Conservation (phyloP, 768 basidiomycete species). For the Russula dissimulans region DNA sequence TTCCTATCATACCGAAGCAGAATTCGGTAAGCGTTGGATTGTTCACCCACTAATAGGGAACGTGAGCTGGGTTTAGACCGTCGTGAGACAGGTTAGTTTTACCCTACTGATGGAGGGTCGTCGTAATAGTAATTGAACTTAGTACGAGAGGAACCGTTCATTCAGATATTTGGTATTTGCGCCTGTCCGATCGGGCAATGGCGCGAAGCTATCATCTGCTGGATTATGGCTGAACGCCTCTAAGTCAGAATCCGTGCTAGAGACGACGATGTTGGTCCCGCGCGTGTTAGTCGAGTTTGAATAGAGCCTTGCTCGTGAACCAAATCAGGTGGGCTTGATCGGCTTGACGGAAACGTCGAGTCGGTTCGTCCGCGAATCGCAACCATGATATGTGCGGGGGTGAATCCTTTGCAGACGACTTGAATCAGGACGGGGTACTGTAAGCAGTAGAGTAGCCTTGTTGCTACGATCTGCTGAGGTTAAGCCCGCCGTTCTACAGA, state of each 20-base stretch:
- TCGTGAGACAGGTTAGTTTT: slow-evolving; percentile 83
- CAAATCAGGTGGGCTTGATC: too few relatives aligned
- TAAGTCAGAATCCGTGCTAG: slow-evolving; percentile 76
- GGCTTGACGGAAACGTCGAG: too few relatives aligned
- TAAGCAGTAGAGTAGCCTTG: too few relatives aligned
- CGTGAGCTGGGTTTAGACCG: slow-evolving; percentile 76
- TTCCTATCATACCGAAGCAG: slow-evolving; percentile 76
- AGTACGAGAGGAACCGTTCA: slow-evolving; percentile 78
- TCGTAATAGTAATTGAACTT: slow-evolving; percentile 72
- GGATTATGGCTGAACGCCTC: slow-evolving; percentile 82
- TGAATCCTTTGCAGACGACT: too few relatives aligned
- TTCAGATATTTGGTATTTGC: slow-evolving; percentile 80
- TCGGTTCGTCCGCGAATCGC: too few relatives aligned
- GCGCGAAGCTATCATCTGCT: slow-evolving; percentile 73
- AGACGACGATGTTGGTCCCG: slow-evolving; percentile 64
- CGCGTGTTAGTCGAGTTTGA: slow-evolving; percentile 53
- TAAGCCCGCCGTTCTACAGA: too few relatives aligned
- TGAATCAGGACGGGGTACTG: too few relatives aligned
- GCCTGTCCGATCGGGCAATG: slow-evolving; percentile 71
- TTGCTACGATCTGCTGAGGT: too few relatives aligned
- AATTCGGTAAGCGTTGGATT: slow-evolving; percentile 75
- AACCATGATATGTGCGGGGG: too few relatives aligned
- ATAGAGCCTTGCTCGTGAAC: slow-evolving; percentile 27
- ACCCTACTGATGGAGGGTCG: slow-evolving; percentile 72
- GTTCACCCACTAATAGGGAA: slow-evolving; percentile 77